Conservation (phyloP, 352 stramenopile genomes). For the Pythium chondricola region DNA sequence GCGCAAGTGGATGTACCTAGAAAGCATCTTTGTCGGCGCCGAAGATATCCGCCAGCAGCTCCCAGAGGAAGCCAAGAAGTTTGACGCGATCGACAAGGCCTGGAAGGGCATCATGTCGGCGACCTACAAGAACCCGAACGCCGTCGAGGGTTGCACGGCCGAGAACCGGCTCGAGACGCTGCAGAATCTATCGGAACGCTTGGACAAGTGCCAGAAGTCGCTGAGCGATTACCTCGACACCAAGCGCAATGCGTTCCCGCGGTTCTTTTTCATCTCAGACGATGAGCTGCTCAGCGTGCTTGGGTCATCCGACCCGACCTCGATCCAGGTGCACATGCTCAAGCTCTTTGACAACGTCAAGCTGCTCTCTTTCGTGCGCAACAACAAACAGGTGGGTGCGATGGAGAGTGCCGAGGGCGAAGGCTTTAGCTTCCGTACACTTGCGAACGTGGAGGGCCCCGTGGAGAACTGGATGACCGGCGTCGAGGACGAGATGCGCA, state of each 20-base stretch:
- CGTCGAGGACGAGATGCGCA: constrained; percentile 89
- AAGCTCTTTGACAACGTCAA: constrained; percentile 97
- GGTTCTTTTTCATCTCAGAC: constrained; percentile 95
- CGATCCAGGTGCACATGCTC: constrained; percentile 92
- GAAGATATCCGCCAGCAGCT: constrained; percentile 93
- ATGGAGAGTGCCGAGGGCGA: constrained; percentile 92
- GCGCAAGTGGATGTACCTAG: constrained; percentile 94
- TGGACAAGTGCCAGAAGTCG: constrained; percentile 90
- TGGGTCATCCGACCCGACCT: constrained; percentile 88
- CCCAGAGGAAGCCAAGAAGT: constrained; percentile 92
- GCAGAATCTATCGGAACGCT: constrained; percentile 75
- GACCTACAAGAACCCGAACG: constrained; percentile 91
- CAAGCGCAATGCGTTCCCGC: constrained; percentile 88
- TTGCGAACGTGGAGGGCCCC: constrained; percentile 82
- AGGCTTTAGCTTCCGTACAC: constrained; percentile 75
- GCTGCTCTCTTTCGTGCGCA: constrained; percentile 81
- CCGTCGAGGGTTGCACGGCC: constrained; percentile 83
- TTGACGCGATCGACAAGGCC: constrained; percentile 90
- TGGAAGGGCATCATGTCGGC: constrained; percentile 91
- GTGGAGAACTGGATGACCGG: constrained; percentile 93
- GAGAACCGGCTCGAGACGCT: constrained; percentile 88
- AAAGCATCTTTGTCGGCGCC: constrained; percentile 91
- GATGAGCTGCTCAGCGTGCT: constrained; percentile 90
- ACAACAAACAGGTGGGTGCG: constrained; percentile 83
- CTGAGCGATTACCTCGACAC: constrained; percentile 89